Percentiles rank a stretch among this genome's conserved stretches.
Evolutionary conservation across 2,329 filamentous ascomycete genomes (phyloP).

Genomic region (Nemania diffusa): DNA sequence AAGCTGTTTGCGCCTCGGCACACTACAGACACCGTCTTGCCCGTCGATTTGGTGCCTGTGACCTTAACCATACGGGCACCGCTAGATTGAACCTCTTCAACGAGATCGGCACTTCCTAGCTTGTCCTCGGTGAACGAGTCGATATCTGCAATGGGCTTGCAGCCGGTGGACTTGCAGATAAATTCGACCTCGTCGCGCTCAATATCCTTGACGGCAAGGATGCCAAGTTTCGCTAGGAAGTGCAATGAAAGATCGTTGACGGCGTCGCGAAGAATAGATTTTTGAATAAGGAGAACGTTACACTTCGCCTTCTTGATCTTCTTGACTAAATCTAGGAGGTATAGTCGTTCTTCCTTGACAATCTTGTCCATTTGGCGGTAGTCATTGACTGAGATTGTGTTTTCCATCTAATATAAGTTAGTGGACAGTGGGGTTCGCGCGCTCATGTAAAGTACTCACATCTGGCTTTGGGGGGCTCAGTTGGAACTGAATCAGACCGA

Average conservation of each 20-base stretch:
- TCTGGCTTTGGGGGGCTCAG: constrained; percentile 98
- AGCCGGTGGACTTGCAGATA: constrained; percentile 98
- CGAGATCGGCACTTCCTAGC: constrained; percentile 89
- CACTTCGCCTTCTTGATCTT: constrained; percentile 99
- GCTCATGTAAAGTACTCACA: constrained; percentile 60
- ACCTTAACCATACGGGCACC: constrained; percentile 95
- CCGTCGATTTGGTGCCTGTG: constrained; percentile 84
- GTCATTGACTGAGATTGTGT: constrained; percentile 98
- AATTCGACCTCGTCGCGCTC: constrained; percentile 99
- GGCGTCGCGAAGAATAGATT: constrained; percentile 96
- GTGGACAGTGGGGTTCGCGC: neutral
- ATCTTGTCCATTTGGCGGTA: constrained; percentile 99
- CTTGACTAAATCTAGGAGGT: constrained; percentile 98
- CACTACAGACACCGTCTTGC: constrained; percentile 93
- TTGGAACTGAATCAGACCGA: constrained; percentile 98
- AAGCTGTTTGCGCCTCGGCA: constrained; percentile 93
- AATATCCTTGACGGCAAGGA: constrained; percentile 95
- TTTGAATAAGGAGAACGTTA: constrained; percentile 97
- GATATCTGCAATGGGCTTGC: constrained; percentile 98
- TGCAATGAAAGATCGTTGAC: constrained; percentile 98
- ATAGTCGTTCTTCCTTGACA: constrained; percentile 97
- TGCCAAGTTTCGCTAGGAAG: constrained; percentile 97
- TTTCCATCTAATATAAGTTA: constrained; percentile 80
- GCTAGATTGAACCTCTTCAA: constrained; percentile 89
- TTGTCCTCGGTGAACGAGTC: constrained; percentile 99